Evolutionary conservation across 1,284 basidiomycete genomes (phyloP).

Genomic region (Tilletia setariae): DNA sequence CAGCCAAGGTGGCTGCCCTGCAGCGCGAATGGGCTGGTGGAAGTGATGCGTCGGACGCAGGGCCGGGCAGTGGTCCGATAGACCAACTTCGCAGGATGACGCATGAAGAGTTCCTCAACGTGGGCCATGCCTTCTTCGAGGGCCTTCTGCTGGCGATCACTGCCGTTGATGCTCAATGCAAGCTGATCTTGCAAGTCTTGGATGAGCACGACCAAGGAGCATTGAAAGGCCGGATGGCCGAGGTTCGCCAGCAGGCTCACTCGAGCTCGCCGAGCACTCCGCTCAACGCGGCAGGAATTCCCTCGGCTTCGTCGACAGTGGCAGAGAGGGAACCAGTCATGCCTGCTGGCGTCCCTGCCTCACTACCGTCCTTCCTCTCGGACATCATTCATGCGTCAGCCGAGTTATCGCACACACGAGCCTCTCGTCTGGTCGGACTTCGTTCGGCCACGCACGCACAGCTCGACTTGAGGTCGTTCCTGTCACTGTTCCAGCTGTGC

Average conservation of each 20-base stretch:
- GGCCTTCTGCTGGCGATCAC: constrained; percentile 70
- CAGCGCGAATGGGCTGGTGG: constrained; percentile 1
- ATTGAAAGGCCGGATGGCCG: background rate
- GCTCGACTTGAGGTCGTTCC: constrained; percentile 71
- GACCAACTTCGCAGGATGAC: constrained; percentile 67
- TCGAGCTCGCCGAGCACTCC: constrained; percentile 9
- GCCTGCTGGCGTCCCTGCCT: constrained; percentile 48
- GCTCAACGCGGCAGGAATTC: constrained; percentile 22
- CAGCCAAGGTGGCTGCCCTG: constrained; percentile 54
- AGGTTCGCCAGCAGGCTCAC: constrained; percentile 1
- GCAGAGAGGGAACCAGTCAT: constrained; percentile 25
- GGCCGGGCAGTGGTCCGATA: constrained; percentile 15
- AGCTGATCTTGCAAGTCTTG: constrained; percentile 65
- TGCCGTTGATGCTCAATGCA: constrained; percentile 67
- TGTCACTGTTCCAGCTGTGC: constrained; percentile 74
- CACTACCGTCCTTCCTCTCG: constrained; percentile 58
- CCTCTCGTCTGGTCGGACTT: constrained; percentile 71
- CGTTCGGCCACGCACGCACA: constrained; percentile 68
- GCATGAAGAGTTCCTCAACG: constrained; percentile 67
- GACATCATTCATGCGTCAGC: constrained; percentile 76
- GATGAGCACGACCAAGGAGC: constrained; percentile 56
- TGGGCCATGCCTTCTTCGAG: constrained; percentile 66
- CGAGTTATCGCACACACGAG: constrained; percentile 77
- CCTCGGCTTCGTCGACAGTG: constrained; percentile 25
- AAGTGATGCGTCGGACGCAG: background rate